Percentiles rank a stretch among this genome's conserved stretches.
phyloP scores from a whole-genome alignment of 352 stramenopile species.

The Globisporangium echinulatum region DNA sequence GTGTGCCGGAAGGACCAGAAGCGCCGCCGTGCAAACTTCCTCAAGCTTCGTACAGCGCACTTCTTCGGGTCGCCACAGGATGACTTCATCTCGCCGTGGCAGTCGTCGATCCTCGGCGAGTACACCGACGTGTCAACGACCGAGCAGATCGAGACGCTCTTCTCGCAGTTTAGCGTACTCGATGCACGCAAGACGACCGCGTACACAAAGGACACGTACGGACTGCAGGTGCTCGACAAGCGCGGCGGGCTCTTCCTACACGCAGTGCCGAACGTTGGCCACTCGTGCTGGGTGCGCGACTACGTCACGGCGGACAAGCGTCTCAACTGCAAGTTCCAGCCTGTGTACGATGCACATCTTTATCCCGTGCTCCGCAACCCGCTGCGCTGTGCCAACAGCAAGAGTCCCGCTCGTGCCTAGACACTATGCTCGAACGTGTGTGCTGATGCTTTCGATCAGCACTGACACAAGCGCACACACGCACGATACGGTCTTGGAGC shows the following conservation, averaged over 20 bases:
- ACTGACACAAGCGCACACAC: too few species aligned
- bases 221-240: constrained; percentile 25
- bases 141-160: constrained; percentile 23
- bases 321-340: constrained; percentile 25
- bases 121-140: constrained; percentile 13
- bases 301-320: constrained; percentile 7
- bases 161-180: constrained; percentile 24
- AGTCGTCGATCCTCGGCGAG: constrained; percentile 18
- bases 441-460: too few species aligned
- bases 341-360: constrained; percentile 34
- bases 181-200: constrained; percentile 22
- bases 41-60: constrained; percentile 13
- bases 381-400: background rate
- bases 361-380: constrained; percentile 17
- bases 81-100: constrained; percentile 21
- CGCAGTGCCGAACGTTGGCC: constrained; percentile 15
- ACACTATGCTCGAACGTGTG: too few species aligned
- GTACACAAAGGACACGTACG: constrained; percentile 31
- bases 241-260: constrained; percentile 25
- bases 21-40: constrained; percentile 19
- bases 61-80: constrained; percentile 28
- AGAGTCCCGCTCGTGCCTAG: too few species aligned
- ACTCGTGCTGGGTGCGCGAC: constrained; percentile 30
- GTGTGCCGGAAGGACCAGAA: constrained; percentile 4
- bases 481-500: too few species aligned